Evolutionary conservation across 768 basidiomycete species (phyloP), one percentile per base, ranked within the genome.

Genomic region (Leccinum sublutescens): DNA sequence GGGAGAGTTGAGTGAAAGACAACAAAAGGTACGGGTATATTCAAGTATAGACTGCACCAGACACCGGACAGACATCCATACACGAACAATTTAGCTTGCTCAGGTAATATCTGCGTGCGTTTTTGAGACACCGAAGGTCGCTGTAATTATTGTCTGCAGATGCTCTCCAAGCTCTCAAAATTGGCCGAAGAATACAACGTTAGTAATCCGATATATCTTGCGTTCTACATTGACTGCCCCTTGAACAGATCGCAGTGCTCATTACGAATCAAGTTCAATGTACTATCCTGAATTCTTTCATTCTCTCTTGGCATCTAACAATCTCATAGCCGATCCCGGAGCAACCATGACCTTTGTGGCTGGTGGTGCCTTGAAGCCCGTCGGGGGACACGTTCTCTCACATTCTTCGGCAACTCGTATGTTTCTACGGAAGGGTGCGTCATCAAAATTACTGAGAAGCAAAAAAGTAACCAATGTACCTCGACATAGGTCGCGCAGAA

Each of bases 341-440:
- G 95, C 94, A 52, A 93, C 90, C 2, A 91, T 91, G 87, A 92
- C 92, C 52, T 98, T 98, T 68, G 95, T 95, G 45, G 95, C 93
- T 25, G 95, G 94, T 43, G 91, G 93, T 34, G 91, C 91, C 19
- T 80, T 95, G 40, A 96, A 96, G 74, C 93, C 93, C 17, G 91
- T 95, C 49, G 92, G 91, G 40, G 92, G 92, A 0, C 92, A 94
- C 67, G 93, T 94, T 61, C 76, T 94, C 47, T 94, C 92, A 0
- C 92, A 81, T 58, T 91, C 93, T 17, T 94, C 92, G n/a, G 87
- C 93, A 4, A 93, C 91, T 9, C 82, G 92, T 56, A 82, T 94
- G 67, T 93, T 90, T 71, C 79, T 94, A 62, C 84, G 92, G n/a
- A 94, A 94, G 83, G 92, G 92, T 86, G 57, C 54, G 76, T 58